Conservation (phyloP, 2,329 filamentous ascomycete genomes). For the Pyricularia sp. region DNA sequence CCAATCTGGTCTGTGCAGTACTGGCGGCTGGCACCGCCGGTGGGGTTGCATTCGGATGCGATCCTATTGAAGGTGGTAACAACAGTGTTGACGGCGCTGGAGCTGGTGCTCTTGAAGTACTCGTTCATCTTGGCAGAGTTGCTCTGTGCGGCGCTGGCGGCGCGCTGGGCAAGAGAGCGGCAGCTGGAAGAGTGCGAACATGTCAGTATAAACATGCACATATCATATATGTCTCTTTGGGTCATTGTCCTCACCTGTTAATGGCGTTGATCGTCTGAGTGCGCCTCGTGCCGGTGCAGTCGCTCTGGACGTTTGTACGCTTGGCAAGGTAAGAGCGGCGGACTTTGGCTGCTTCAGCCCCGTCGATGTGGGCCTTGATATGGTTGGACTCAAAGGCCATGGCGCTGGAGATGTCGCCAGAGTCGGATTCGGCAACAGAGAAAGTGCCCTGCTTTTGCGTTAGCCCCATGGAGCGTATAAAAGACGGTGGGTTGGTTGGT, state of each 20-base stretch:
- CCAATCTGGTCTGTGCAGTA: slow-evolving; percentile 50
- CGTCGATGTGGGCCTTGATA: slow-evolving; percentile 47
- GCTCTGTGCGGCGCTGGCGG: slow-evolving; percentile 39
- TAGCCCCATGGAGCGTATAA: neutral
- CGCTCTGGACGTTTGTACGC: slow-evolving; percentile 40
- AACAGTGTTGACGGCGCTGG: slow-evolving; percentile 36
- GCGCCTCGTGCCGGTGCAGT: slow-evolving; percentile 41
- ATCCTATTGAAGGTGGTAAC: slow-evolving; percentile 41
- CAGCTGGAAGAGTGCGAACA: slow-evolving; percentile 26
- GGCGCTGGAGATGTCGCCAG: slow-evolving; percentile 42
- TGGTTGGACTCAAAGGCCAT: slow-evolving; percentile 51
- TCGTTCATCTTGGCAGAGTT: slow-evolving; percentile 42
- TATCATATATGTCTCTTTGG: neutral
- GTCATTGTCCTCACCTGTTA: slow-evolving; percentile 15
- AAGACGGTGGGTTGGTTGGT: neutral
- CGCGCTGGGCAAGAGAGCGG: slow-evolving; percentile 39
- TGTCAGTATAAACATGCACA: neutral
- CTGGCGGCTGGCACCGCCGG: slow-evolving; percentile 36
- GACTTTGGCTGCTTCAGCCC: slow-evolving; percentile 38
- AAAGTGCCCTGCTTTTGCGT: slow-evolving; percentile 33
- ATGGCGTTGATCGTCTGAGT: slow-evolving; percentile 40
- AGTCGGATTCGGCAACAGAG: slow-evolving; percentile 41
- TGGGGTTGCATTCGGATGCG: slow-evolving; percentile 44
- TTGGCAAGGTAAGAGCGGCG: slow-evolving; percentile 36
- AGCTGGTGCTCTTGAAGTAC: slow-evolving; percentile 53